phyloP scores from a whole-genome alignment of 805 yeast species.

The Kurtzmaniella cleridarum region DNA sequence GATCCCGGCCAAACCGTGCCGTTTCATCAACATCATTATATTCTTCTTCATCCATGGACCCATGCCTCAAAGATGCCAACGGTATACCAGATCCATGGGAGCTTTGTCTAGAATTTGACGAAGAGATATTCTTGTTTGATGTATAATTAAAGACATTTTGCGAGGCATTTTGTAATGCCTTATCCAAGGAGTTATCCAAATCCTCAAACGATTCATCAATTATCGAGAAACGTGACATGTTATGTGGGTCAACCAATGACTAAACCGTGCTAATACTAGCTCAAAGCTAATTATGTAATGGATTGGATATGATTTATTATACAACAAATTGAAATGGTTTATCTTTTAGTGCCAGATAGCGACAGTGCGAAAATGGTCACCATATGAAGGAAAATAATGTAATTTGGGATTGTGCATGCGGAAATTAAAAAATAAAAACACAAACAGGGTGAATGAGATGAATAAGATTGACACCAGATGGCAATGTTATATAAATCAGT shows the following conservation, averaged over 20 bases:
- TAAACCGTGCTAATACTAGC: no score
- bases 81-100: constrained; percentile 26
- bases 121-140: constrained; percentile 17
- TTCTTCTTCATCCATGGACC: constrained; percentile 4
- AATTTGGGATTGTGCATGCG: no score
- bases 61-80: constrained; percentile 17
- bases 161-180: constrained; percentile 53
- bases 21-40: neutral
- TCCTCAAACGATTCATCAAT: constrained; percentile 47
- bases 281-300: no score
- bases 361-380: no score
- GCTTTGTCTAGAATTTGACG: constrained; percentile 10
- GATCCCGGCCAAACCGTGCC: constrained; percentile 8
- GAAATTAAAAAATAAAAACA: no score
- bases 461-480: no score
- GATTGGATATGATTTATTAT: constrained; percentile 2
- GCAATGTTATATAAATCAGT: no score
- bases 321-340: no score
- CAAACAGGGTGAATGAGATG: no score
- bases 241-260: no score
- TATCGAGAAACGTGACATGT: constrained; percentile 8
- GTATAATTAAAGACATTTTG: constrained; percentile 31
- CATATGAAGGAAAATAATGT: no score
- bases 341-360: no score
- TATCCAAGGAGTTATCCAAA: constrained; percentile 60